These are phyloP conservation scores for Antarctomyces pellizariae DNA, from an alignment of 495 filamentous ascomycete species.

Conservation along the genomic window DNA sequence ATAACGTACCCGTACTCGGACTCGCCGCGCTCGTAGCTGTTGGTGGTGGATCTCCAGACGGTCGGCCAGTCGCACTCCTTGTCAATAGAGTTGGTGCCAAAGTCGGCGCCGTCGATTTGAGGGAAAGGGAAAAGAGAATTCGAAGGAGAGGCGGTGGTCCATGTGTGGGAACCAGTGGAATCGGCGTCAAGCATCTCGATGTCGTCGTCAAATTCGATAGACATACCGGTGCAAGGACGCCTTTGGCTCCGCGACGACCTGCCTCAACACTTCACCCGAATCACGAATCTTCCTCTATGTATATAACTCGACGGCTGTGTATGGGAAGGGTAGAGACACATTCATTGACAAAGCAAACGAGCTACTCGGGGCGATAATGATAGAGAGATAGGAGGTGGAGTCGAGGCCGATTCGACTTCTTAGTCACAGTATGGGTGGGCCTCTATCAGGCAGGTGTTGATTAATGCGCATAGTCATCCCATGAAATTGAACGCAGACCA, in stretches of 20 bases:
- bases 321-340: slow-evolving; percentile 9
- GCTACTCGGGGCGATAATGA: slow-evolving; percentile 9
- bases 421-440: slow-evolving; percentile 9
- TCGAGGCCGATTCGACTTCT: slow-evolving; percentile 9
- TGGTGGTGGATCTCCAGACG: no score
- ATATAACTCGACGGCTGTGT: slow-evolving; percentile 11
- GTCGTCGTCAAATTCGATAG: no score
- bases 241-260: slow-evolving; percentile 15
- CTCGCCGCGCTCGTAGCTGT: no score
- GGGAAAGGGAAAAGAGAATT: no score
- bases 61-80: no score
- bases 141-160: no score
- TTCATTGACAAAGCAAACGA: slow-evolving; percentile 11
- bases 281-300: slow-evolving; percentile 13
- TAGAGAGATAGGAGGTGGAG: slow-evolving; percentile 6
- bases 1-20: no score
- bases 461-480: slow-evolving; percentile 8
- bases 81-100: no score
- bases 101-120: no score
- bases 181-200: no score
- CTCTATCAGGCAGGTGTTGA: slow-evolving; percentile 10
- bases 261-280: slow-evolving; percentile 9
- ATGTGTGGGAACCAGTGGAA: no score
- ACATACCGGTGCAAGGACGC: no score
- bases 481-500: slow-evolving; percentile 8